phyloP scores from a whole-genome alignment of 225 moss, liverwort and hornwort genomes.

The Rhytidiadelphus loreus region DNA sequence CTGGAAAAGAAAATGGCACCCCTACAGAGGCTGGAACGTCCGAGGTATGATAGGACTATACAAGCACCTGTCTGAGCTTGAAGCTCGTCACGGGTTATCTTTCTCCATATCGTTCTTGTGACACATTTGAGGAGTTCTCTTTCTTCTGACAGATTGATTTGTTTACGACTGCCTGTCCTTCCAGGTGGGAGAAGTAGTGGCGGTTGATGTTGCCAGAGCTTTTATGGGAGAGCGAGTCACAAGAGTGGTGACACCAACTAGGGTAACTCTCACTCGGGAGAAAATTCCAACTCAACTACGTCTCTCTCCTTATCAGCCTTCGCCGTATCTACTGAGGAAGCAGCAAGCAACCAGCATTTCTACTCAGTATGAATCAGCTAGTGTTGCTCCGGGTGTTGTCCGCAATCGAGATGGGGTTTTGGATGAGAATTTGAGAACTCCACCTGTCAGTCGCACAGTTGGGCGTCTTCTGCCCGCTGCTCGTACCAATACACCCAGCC shows the following conservation, averaged over 20 bases:
- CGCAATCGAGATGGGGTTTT: conserved; percentile 27
- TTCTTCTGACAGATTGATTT: neutral
- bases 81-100: neutral
- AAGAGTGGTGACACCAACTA: conserved; percentile 41
- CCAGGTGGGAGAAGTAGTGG: conserved; percentile 42
- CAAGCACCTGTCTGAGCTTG: neutral
- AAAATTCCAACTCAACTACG: conserved; percentile 26
- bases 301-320: conserved; percentile 45
- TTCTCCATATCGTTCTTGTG: neutral
- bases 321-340: conserved; percentile 46
- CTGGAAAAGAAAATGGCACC: conserved; percentile 33
- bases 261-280: conserved; percentile 38
- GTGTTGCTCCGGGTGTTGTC: conserved; percentile 10
- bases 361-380: conserved; percentile 16
- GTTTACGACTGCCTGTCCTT: neutral
- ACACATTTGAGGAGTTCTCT: neutral
- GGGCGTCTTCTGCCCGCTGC: conserved; percentile 28
- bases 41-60: conserved; percentile 17
- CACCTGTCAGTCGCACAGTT: conserved; percentile 37
- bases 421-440: conserved; percentile 66
- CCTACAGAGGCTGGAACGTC: conserved; percentile 28
- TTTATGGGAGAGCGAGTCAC: conserved; percentile 85
- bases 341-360: conserved; percentile 30
- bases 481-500: conserved; percentile 52
- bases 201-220: conserved; percentile 83